These are phyloP conservation scores for Pichia sp. DNA, from an alignment of 1,139 yeast species.

Conservation along the genomic window DNA sequence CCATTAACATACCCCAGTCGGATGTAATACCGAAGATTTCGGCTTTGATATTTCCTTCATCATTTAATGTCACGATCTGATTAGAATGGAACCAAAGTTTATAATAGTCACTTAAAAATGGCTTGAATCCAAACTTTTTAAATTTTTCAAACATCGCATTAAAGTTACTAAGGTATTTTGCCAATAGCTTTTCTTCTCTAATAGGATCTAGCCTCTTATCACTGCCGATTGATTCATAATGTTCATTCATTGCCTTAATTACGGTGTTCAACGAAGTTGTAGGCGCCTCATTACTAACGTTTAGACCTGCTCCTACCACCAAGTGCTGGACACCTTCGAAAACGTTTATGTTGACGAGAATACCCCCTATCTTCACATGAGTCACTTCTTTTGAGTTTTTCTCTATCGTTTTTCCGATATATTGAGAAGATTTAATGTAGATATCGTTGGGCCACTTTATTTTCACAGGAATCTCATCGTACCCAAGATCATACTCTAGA, in stretches of 20 bases:
- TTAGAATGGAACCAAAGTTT: constrained; percentile 78
- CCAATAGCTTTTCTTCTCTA: constrained; percentile 61
- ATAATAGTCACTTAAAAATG: constrained; percentile 72
- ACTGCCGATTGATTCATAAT: constrained; percentile 31
- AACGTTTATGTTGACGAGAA: constrained; percentile 74
- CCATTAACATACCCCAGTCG: constrained; percentile 79
- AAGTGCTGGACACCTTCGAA: constrained; percentile 51
- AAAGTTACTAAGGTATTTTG: constrained; percentile 62
- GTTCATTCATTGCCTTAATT: constrained; percentile 53
- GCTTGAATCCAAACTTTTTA: constrained; percentile 57
- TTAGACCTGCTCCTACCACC: constrained; percentile 82
- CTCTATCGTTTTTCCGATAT: constrained; percentile 30
- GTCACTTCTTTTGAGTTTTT: constrained; percentile 39
- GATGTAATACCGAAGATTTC: constrained; percentile 73
- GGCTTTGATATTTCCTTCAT: constrained; percentile 47
- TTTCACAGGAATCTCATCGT: constrained; percentile 57
- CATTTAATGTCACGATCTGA: constrained; percentile 54
- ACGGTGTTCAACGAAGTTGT: constrained; percentile 81
- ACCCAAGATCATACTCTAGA: constrained; percentile 48
- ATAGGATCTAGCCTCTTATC: constrained; percentile 34
- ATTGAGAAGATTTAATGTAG: constrained; percentile 67
- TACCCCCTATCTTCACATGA: constrained; percentile 78
- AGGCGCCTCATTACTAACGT: constrained; percentile 82
- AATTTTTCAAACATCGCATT: constrained; percentile 60
- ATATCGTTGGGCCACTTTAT: constrained; percentile 98